Base-by-base conservation (phyloP, 2,329 filamentous ascomycete genomes). In the Trichoderma citrinoviride region DNA sequence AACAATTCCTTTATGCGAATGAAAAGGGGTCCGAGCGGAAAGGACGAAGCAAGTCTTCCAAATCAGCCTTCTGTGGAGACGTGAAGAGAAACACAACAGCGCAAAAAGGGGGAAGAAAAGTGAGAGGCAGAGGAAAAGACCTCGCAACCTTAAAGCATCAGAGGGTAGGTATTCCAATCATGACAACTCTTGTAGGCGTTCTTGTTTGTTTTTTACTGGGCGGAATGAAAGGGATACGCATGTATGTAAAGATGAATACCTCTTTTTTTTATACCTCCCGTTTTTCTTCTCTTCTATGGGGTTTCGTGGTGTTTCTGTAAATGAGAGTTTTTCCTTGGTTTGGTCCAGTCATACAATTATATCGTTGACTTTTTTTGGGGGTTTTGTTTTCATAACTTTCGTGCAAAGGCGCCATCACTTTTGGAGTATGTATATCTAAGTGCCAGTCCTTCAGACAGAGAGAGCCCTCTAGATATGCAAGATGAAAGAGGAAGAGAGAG, bases 401-500 rank as follows among this genome's bases (percentile, higher is more conserved):
- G 19, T 41, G 52, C 14, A 29, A 43, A 46, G 55, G 46, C 49
- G 47, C 49, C 44, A 12, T 14, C 7, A 3, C 29, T 33, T 29
- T 46, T 46, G 25, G 43, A 57, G 44, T 52, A 56, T 58, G 10
- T 14, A 37, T 52, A 56, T 58, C 33, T 14, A 37, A 37, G 33
- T 37, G n/a, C 33, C 33, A 8, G 37, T 56, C n/a, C 44, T 46
- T 47, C 47, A 33, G 47, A 54, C 47, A 61, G 27, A 37, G 33
- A 14, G 10, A 37, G n/a, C n/a, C n/a, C n/a, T 65, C 49, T 65
- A 65, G 27, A 41, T 65, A 65, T 54, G 57, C 63, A 41, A 65
- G 19, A 65, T 60, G 41, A 21, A n/a, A 47, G 23, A 50, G 8
- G 15, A 60, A 19, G 25, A 27, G 14, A 50, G 17, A 60, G 27